Evolutionary conservation across 106 monocot species (phyloP), one percentile per base, ranked within the genome.

Genomic region (Dendrobium chrysotoxum): DNA sequence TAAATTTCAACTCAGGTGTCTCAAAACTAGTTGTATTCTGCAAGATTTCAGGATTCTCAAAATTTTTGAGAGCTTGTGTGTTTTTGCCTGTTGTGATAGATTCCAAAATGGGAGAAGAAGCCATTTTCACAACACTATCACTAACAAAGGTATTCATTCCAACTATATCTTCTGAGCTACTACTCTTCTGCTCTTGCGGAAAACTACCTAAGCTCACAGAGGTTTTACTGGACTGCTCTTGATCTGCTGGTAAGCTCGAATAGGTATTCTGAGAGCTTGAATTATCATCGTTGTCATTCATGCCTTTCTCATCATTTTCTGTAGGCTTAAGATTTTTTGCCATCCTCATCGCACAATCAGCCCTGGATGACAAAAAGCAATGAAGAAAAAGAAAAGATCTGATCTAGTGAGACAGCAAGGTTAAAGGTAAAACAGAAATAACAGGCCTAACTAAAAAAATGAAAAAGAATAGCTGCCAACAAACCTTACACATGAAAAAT

Each of bases 401-500:
- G 35, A 40, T n/a, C 72, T 44, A 53, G 30, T 46, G 28, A 44
- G 16, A 80, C 3, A 35, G 57, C 55, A 39, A 58, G 9, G 8
- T 10, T 12, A 23, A 39, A 78, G 38, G 55, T 0, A 78, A 40
- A 70, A 35, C 31, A 28, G 55, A 77, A 39, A 77, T 5, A 80
- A 4, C 35, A 26, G 47, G 7, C 66, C 1, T 78, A 35, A 64
- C 11, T 40, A 61, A 40, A 42, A 77, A 21, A 68, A 54, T 9
- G 20, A 74, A 75, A 6, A 50, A 76, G 4, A 47, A 46, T 45
- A 26, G 12, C 74, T 61, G 8, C 28, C 26, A 73, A 89, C 90
- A 82, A 35, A 99, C 99, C 99, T 95, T 31, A 90, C 91, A 82
- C 93, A 99, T 79, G 99, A 95, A 88, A 99, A 99, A 85, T 93